Evolutionary conservation across 208 protist genomes (phyloP).

Genomic region (Endotrypanum monterogeii): DNA sequence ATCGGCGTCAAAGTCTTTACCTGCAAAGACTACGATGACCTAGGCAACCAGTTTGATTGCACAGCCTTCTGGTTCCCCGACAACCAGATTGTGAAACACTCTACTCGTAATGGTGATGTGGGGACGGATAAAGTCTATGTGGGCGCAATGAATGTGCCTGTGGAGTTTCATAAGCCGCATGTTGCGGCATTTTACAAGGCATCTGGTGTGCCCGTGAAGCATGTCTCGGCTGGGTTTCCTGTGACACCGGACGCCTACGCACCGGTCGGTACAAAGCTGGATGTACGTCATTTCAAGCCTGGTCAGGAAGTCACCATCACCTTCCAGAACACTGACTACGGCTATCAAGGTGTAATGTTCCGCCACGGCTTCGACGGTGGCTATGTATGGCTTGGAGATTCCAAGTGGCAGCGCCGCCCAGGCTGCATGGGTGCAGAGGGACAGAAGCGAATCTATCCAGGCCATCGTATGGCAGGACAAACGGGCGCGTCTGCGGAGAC

Average conservation of each 20-base stretch:
- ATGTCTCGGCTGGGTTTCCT: conserved; percentile 81
- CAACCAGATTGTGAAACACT: conserved; percentile 91
- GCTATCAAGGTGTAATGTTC: conserved; percentile 93
- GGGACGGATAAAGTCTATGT: conserved; percentile 89
- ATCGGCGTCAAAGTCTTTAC: conserved; percentile 91
- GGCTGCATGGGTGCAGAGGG: conserved; percentile 91
- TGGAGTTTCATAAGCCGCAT: conserved; percentile 93
- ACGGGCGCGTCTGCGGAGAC: conserved; percentile 88
- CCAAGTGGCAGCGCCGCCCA: conserved; percentile 91
- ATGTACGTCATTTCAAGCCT: conserved; percentile 94
- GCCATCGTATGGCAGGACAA: conserved; percentile 91
- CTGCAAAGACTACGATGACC: conserved; percentile 93
- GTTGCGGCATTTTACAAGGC: conserved; percentile 90
- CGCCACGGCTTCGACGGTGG: conserved; percentile 93
- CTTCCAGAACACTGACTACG: conserved; percentile 94
- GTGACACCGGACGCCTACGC: conserved; percentile 92
- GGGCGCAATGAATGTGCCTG: conserved; percentile 90
- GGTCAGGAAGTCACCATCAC: conserved; percentile 93
- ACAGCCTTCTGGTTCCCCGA: conserved; percentile 94
- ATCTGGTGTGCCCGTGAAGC: conserved; percentile 89
- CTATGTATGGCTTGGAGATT: conserved; percentile 92
- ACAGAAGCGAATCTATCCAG: conserved; percentile 91
- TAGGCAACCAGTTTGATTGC: conserved; percentile 92
- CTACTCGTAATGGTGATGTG: conserved; percentile 69
- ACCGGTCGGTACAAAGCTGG: conserved; percentile 92